Evolutionary conservation across 306 rosid genomes (phyloP), one percentile per base, ranked within the genome.

Genomic region (Ormosia emarginata): DNA sequence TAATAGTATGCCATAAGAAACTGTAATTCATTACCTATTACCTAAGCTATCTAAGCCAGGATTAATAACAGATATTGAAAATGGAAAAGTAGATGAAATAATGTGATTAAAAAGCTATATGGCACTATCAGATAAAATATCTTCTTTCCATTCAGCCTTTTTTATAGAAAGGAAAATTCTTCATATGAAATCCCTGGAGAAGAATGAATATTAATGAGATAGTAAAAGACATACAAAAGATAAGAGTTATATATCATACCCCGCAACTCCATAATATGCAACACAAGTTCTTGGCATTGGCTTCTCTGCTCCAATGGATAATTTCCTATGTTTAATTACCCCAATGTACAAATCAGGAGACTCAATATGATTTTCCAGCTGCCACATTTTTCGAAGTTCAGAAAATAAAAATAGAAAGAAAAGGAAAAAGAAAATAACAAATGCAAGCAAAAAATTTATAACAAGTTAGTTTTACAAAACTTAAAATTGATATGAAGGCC

Each of bases 271-370:
- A 67, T 93, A 92, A 85, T 79, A 90, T 41, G 90, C 80, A 69
- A 89, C 61, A 74, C 87, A 87, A 29, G 91, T 83, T 82, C 82
- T 79, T 59, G 71, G 81, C 68, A 84, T 79, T 30, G 89, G 91
- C 86, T 74, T 90, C 89, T 86, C 92, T 33, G 87, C 86, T 62
- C 90, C 89, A 40, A 83, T 32, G 13, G 89, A 83, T 67, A 74
- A 46, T n/a, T 89, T 87, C 83, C 97, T 89, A 32, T 84, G 84
- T 67, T 90, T 91, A 33, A 32, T 87, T 41, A 91, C 91, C 70
- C 98, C 98, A 44, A 93, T 82, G 88, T 90, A 91, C 83, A 93
- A 78, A 78, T 90, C 94, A 64, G 90, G 91, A 78, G 82, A 46
- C 37, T 83, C 94, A n/a, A 44, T 72, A 37, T 49, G 89, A 85